Evolutionary conservation across 345 rosid species (phyloP), one percentile per base, ranked within the genome.

Genomic region (Zanthoxylum bungeanum): DNA sequence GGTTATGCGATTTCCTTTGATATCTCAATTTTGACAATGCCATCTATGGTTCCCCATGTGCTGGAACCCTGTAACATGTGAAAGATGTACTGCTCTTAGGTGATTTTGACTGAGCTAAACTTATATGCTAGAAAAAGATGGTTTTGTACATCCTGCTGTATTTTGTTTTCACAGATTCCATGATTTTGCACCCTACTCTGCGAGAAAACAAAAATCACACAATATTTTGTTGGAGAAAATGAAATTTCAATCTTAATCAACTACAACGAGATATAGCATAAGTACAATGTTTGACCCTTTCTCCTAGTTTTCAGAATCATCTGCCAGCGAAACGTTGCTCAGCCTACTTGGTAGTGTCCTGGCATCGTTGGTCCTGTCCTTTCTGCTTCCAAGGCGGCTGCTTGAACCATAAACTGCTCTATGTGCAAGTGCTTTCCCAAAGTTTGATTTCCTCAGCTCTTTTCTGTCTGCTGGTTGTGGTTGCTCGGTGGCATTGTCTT

Each of bases 401-500:
- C 82, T 62, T 22, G 78, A 62, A 46, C 82, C 73, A 49, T 77
- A 72, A 25, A 86, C 52, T 49, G 89, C 89, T 76, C 89, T 83
- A 22, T 72, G 78, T 63, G 87, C 89, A 22, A 83, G 76, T 37
- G 84, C 87, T 79, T 78, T 83, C 12, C 85, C 81, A 34, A 83
- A 77, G 11, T 67, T 70, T 47, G 73, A 73, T 27, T 58, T 68
- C 19, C 50, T 46, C 4, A 61, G 40, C 17, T 52, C 73, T 57
- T 61, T 60, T 44, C 64, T 28, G 22, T 34, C 33, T 24, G 57
- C 9, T 39, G 80, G 53, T n/a, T 22, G 63, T 27, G 73, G 47
- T 24, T 28, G 63, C 33, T 67, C 64, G 0, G 36, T 42, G n/a
- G 69, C 27, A 67, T 63, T 58, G 3, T 61, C 64, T 60, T 62